Evolutionary conservation across 345 rosid genomes (phyloP).

Genomic region (Bretschneidera sinensis): DNA sequence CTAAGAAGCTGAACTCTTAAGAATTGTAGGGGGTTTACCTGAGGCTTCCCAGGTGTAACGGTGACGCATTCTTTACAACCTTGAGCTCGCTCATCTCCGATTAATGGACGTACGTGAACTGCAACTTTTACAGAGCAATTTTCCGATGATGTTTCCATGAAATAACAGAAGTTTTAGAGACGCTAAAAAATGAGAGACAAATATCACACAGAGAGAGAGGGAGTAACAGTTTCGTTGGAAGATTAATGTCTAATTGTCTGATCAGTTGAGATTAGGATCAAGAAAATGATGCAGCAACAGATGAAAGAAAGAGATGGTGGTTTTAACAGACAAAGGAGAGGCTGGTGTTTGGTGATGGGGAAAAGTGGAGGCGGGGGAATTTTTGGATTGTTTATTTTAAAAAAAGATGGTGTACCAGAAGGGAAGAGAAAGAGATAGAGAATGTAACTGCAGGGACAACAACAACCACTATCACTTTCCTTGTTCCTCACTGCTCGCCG

Average conservation of each 20-base stretch:
- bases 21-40: slow-evolving; percentile 32
- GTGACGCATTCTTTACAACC: slow-evolving; percentile 76
- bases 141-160: slow-evolving; percentile 36
- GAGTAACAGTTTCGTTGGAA: slow-evolving; percentile 14
- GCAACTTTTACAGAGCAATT: slow-evolving; percentile 73
- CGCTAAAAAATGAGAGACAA: not conserved
- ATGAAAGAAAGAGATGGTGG: slow-evolving; percentile 3
- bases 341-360: slow-evolving; percentile 1
- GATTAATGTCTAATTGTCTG: slow-evolving; percentile 12
- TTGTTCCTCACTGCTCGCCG: slow-evolving; percentile 26
- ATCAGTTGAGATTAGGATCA: slow-evolving; percentile 22
- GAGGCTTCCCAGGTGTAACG: slow-evolving; percentile 62
- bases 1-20: not conserved
- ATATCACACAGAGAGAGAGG: slow-evolving; percentile 9
- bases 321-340: slow-evolving; percentile 6
- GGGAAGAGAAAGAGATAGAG: slow-evolving; percentile 17
- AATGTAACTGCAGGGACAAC: slow-evolving; percentile 9
- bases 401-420: slow-evolving; percentile 11
- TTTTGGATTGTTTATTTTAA: slow-evolving; percentile 6
- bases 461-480: slow-evolving; percentile 25
- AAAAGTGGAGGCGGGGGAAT: slow-evolving; percentile 2
- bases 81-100: slow-evolving; percentile 63
- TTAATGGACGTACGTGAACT: slow-evolving; percentile 69
- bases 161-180: no score
- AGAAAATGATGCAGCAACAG: slow-evolving; percentile 13